Base-by-base conservation (phyloP, 2,329 filamentous ascomycete species). In the Colletotrichum sp. region DNA sequence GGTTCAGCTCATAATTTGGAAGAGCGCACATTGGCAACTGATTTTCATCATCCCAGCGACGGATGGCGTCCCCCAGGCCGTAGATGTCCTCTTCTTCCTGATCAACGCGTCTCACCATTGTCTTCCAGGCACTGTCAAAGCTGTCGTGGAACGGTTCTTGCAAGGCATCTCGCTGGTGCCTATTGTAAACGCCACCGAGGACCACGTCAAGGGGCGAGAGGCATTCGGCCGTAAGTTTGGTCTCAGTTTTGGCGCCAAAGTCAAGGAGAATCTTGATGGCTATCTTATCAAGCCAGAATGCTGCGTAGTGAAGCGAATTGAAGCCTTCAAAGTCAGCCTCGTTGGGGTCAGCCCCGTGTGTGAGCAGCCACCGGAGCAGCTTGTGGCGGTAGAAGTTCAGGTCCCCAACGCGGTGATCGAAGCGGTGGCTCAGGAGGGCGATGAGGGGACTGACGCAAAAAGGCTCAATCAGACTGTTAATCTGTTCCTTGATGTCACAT, bases 281-380 rank as follows among this genome's bases (percentile, higher is more conserved):
- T 14, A 7, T 4, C 4, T n/a, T 7, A n/a, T 74, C 71, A 58
- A 74, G 67, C 71, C 71, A 74, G 28, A 74, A 74, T 16, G 56
- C 67, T 14, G 67, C 67, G 52, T 71, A 66, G 36, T 74, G 71
- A 12, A 74, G 71, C 18, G 71, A 61, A 6, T 34, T 48, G 43
- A 74, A 71, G 18, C 71, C 71, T 64, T 74, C 59, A 10, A 8
- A 28, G 67, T 71, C 71, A 24, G 52, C 13, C 12, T 7, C 52
- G 38, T 74, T 43, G n/a, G 72, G 72, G n/a, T 74, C 55, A 7
- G 72, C 68, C 3, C 72, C 68, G 36, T 74, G 38, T 8, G 43
- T 8, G 16, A 74, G 30, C 6, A 72, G 68, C 72, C 72, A 74
- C 30, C 65, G 13, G 24, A 74, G 24, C n/a, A 74, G 38, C 32